Evolutionary conservation across 2,329 filamentous ascomycete species (phyloP).

Genomic region (Penicillium glabrum): DNA sequence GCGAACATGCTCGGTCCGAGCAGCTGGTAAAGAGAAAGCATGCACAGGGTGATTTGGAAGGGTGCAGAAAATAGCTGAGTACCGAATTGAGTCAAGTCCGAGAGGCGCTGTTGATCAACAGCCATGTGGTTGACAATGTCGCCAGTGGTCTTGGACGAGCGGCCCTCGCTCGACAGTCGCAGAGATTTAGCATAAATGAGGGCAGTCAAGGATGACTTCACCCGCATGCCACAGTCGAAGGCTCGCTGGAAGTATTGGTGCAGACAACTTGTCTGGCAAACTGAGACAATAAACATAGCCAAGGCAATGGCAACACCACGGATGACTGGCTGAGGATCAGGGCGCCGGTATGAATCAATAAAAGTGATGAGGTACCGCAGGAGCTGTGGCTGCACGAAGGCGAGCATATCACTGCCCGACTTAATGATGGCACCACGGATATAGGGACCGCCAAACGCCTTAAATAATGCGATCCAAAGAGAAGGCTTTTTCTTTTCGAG

Average conservation of each 20-base stretch:
- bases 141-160: conserved; percentile 83
- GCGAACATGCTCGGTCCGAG: conserved; percentile 94
- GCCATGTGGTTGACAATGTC: conserved; percentile 99
- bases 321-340: conserved; percentile 71
- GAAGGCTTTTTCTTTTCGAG: conserved; percentile 73
- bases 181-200: conserved; percentile 92
- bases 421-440: conserved; percentile 82
- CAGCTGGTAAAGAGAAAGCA: conserved; percentile 93
- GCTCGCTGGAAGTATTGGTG: conserved; percentile 97
- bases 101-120: conserved; percentile 90
- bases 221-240: conserved; percentile 94
- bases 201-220: conserved; percentile 86
- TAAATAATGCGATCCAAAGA: conserved; percentile 82
- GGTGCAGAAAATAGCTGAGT: conserved; percentile 96
- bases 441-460: conserved; percentile 83
- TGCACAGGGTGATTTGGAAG: conserved; percentile 93
- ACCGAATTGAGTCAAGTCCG: conserved; percentile 92
- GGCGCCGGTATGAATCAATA: conserved; percentile 70
- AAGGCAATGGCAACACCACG: conserved; percentile 84
- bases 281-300: conserved; percentile 86
- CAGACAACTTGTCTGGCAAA: conserved; percentile 82
- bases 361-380: conserved; percentile 81
- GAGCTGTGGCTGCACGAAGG: conserved; percentile 89
- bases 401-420: conserved; percentile 77
- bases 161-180: conserved; percentile 87